These are phyloP conservation scores for Blastocystis sp. DNA, from an alignment of 352 stramenopile species.

Conservation along the genomic window DNA sequence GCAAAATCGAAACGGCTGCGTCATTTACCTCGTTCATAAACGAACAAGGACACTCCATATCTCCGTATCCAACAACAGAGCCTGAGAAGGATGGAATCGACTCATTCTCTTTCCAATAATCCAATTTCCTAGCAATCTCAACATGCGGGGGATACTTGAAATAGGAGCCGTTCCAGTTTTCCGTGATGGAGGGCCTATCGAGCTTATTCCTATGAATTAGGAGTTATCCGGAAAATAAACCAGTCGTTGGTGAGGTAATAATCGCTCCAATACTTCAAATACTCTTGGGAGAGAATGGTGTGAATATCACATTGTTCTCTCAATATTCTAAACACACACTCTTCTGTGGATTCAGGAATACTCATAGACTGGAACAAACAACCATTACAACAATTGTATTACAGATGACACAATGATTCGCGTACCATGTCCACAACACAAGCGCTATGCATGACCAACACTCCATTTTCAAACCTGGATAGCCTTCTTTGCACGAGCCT, in stretches of 20 bases:
- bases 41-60: not conserved
- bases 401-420: not conserved
- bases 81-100: not conserved
- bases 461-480: not conserved
- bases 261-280: not conserved
- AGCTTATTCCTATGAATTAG: not conserved
- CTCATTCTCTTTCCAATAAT: not conserved
- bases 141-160: slow-evolving; percentile 22
- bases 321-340: not conserved
- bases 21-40: not conserved
- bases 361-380: no score
- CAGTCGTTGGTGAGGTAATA: no score
- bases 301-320: not conserved
- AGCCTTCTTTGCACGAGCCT: not conserved
- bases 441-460: not conserved
- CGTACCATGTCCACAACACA: not conserved
- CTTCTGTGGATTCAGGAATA: no score
- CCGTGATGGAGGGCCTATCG: not conserved
- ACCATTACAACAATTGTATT: not conserved
- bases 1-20: not conserved
- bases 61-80: not conserved
- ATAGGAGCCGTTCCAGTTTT: not conserved
- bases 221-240: no score
- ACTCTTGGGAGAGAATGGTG: not conserved
- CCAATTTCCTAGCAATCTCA: not conserved